Base-by-base conservation (phyloP, 2,329 filamentous ascomycete genomes). In the Bimuria novae-zelandiae region DNA sequence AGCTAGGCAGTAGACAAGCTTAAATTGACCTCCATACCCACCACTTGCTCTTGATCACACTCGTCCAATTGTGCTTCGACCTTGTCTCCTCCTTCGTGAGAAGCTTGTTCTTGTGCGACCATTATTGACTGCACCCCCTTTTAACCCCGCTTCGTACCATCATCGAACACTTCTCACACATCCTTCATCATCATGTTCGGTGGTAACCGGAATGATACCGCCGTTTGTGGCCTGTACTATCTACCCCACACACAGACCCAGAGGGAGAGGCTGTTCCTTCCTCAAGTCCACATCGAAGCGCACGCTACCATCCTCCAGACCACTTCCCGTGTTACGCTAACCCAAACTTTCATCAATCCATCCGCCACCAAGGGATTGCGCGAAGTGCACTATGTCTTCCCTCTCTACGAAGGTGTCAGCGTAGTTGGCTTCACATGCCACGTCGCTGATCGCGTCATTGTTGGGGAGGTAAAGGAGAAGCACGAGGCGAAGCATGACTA, bases 381-480 rank as follows among this genome's bases (percentile, higher is more conserved):
- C 7, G 76, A 89, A 64, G 79, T 85, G 14, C 77, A 78, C 12
- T 92, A 92, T 67, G 80, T 80, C 0, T 91, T 92, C 56, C 89
- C 89, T 0, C 77, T 92, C 0, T 89, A 87, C 57, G 86, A 90
- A 64, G 88, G 88, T 8, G 85, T 89, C 14, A 87, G 84, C 6
- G 84, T 92, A 0, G 85, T 87, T 7, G 80, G 77, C 3, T 92
- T 91, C 58, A 81, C 77, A 4, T 90, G 87, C 71, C 82, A 77
- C 12, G 78, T 91, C 41, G 85, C 81, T 29, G 73, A 79, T 27
- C 82, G 84, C 11, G 76, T 83, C 14, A 83, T 89, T 59, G 77
- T 77, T 3, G 88, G 89, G 12, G 70, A 86, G 11, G 87, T 91
- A 36, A 86, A 89, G 65, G 84, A 89, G 61, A 85, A 82, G 49